Evolutionary conservation across 106 monocot species (phyloP).

Genomic region (Vanilla planifolia): DNA sequence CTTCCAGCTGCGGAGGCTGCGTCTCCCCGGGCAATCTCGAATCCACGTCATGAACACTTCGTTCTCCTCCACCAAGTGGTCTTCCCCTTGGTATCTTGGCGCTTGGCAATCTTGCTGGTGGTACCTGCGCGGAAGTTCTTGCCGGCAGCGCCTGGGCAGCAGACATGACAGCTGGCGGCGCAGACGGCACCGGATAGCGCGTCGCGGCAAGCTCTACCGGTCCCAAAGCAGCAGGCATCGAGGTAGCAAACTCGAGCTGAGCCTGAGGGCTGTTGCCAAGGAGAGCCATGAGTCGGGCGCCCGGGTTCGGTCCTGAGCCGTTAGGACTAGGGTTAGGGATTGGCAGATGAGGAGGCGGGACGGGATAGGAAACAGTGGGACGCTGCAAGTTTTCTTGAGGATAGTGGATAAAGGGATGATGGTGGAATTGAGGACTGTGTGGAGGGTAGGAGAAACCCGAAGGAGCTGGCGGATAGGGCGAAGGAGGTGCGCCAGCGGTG

Average conservation of each 20-base stretch:
- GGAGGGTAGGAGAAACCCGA: constrained; percentile 7
- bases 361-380: constrained; percentile 26
- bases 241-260: constrained; percentile 48
- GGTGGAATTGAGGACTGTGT: constrained; percentile 12
- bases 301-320: constrained; percentile 13
- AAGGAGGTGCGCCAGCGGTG: not conserved
- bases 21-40: constrained; percentile 52
- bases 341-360: not conserved
- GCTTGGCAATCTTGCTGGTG: constrained; percentile 45
- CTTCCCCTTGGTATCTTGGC: constrained; percentile 76
- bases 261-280: constrained; percentile 34
- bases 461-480: constrained; percentile 5
- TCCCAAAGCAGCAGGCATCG: constrained; percentile 41
- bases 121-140: constrained; percentile 33
- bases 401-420: constrained; percentile 11
- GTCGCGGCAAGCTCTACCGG: constrained; percentile 27
- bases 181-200: constrained; percentile 36
- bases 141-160: constrained; percentile 20
- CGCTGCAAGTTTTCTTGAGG: constrained; percentile 17
- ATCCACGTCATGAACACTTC: constrained; percentile 76
- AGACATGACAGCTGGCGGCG: constrained; percentile 23
- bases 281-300: constrained; percentile 87
- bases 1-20: constrained; percentile 89
- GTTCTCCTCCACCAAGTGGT: constrained; percentile 40
- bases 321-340: constrained; percentile 29